Evolutionary conservation across 1,284 basidiomycete genomes (phyloP), one percentile per base, ranked within the genome.

Genomic region (Cerrena zonata): DNA sequence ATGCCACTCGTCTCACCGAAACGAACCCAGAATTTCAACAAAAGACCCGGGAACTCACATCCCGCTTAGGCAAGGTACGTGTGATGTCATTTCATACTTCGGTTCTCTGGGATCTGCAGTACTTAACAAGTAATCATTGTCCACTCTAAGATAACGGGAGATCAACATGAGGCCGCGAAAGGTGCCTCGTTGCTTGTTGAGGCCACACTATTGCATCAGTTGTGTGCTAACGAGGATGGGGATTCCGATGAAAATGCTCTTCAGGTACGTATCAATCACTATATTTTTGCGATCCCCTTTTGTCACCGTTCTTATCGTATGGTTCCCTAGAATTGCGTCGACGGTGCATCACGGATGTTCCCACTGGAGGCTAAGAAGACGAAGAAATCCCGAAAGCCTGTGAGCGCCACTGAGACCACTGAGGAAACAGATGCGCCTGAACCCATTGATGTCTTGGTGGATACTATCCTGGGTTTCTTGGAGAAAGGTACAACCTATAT

Each of bases 401-500:
- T 24, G 11, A 24, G 19, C 18, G 11, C 48, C 27, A 26, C 42
- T 21, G 42, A 15, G 44, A 56, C 59, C 7, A 63, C 64, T 13
- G 61, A 58, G 19, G 65, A 68, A 19, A 67, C 68, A 12, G 53
- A 55, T 51, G 51, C 36, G 54, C 70, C 73, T 19, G 69, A 79
- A 39, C 84, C 91, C 1, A 82, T 94, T 47, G 93, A 96, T 59
- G 69, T 93, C 27, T 75, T 98, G 36, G 84, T 94, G 45, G 94
- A 98, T 63, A 79, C 80, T 22, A 80, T 98, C 52, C 88, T 98
- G 51, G 91, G 90, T 5, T 86, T 92, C 62, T 72, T 99, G 46
- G 94, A 98, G 65, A 80, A 86, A 54, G 85, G 88, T 2, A 91
- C 86, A 10, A 81, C 84, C 34, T 95, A 92, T 68, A 77, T 91